Evolutionary conservation across 2,329 filamentous ascomycete genomes (phyloP).

Genomic region (Aspergillus glaucus): DNA sequence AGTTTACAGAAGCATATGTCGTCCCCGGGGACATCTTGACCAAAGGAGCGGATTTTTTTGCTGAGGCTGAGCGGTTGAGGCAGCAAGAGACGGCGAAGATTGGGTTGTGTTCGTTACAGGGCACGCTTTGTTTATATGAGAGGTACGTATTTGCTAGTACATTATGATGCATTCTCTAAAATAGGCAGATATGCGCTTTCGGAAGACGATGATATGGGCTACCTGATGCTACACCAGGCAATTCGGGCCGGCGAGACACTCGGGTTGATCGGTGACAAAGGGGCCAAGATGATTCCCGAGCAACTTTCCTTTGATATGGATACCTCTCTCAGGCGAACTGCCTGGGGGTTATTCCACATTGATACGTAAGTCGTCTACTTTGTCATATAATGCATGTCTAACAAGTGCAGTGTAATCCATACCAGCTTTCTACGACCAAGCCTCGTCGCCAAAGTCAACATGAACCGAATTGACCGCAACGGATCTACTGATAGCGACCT

Average conservation of each 20-base stretch:
- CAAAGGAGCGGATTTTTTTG: conserved; percentile 31
- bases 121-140: conserved; percentile 31
- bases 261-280: conserved; percentile 25
- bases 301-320: conserved; percentile 25
- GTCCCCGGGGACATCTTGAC: conserved; percentile 31
- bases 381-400: not conserved
- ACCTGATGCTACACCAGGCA: conserved; percentile 31
- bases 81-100: conserved; percentile 15
- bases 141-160: conserved; percentile 14
- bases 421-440: conserved; percentile 30
- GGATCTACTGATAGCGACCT: conserved; percentile 13
- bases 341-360: conserved; percentile 34
- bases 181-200: conserved; percentile 27
- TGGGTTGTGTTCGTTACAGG: conserved; percentile 28
- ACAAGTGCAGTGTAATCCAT: conserved; percentile 24
- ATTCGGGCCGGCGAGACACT: conserved; percentile 28
- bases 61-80: conserved; percentile 30
- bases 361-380: conserved; percentile 27
- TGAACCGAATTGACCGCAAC: conserved; percentile 14
- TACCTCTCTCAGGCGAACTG: conserved; percentile 24
- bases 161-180: not conserved
- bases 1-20: conserved; percentile 34
- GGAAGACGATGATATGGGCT: conserved; percentile 31
- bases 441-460: conserved; percentile 29
- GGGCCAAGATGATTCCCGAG: conserved; percentile 13